phyloP scores from a whole-genome alignment of 179 eudicot genomes.

The Beta corolliflora region DNA sequence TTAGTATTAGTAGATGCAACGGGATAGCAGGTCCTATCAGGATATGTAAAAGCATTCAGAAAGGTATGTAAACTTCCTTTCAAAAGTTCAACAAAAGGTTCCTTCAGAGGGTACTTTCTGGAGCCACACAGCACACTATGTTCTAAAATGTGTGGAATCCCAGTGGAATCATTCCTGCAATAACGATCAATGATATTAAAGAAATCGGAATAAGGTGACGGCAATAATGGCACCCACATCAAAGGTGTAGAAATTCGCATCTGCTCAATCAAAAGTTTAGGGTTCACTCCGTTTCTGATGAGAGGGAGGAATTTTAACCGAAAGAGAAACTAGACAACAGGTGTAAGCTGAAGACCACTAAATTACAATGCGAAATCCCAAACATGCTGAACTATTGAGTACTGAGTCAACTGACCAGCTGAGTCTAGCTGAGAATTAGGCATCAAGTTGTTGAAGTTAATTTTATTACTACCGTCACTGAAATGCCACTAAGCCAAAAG shows the following conservation, averaged over 20 bases:
- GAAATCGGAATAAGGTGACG: background rate
- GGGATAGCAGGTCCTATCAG: slow-evolving; percentile 98
- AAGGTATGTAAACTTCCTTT: slow-evolving; percentile 96
- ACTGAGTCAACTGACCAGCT: background rate
- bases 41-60: slow-evolving; percentile 94
- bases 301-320: background rate
- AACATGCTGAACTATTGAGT: background rate
- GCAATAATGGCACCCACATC: background rate
- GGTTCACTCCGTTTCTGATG: background rate
- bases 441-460: background rate
- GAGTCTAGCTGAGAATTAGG: background rate
- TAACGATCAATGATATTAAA: background rate
- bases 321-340: background rate
- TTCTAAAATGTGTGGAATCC: slow-evolving; percentile 97
- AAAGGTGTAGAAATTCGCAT: background rate
- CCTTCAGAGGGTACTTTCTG: slow-evolving; percentile 94
- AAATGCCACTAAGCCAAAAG: background rate
- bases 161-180: slow-evolving; percentile 91
- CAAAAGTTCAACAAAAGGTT: slow-evolving; percentile 93
- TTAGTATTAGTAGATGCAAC: slow-evolving; percentile 95
- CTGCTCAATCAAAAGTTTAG: background rate
- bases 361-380: background rate
- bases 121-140: slow-evolving; percentile 98
- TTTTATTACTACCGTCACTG: background rate
- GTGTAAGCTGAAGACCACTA: background rate